These are phyloP conservation scores for Boletus barrowsii DNA, from an alignment of 768 basidiomycete genomes.

Conservation along the genomic window DNA sequence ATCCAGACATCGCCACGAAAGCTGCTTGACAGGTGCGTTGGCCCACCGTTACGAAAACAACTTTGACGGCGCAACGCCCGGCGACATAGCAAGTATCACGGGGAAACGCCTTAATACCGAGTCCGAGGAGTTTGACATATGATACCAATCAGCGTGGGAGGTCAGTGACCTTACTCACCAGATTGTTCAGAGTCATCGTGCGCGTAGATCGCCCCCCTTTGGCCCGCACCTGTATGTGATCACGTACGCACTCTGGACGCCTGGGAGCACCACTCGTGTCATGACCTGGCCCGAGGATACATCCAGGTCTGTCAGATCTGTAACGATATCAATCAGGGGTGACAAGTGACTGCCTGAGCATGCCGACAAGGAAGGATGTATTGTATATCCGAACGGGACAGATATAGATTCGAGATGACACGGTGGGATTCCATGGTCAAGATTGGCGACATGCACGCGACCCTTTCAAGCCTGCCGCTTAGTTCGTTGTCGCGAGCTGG, in stretches of 20 bases:
- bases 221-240: background rate
- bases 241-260: background rate
- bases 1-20: background rate
- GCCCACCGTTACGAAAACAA: background rate
- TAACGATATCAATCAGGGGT: background rate
- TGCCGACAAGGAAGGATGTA: background rate
- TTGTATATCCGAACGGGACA: background rate
- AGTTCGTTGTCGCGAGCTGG: constrained; percentile 47
- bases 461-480: constrained; percentile 48
- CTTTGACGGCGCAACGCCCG: background rate
- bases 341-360: constrained; percentile 2
- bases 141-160: background rate
- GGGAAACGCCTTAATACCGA: constrained; percentile 4
- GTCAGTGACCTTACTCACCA: background rate
- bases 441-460: constrained; percentile 51
- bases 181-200: constrained; percentile 6
- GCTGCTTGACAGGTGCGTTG: background rate
- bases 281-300: constrained; percentile 1
- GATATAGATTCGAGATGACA: constrained; percentile 26
- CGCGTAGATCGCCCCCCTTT: background rate
- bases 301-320: background rate
- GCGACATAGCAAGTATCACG: background rate
- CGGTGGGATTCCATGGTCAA: constrained; percentile 47
- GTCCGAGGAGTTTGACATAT: background rate
- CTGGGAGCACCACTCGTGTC: background rate